Conservation (phyloP, 352 stramenopile species). For the Blastocystis sp. region DNA sequence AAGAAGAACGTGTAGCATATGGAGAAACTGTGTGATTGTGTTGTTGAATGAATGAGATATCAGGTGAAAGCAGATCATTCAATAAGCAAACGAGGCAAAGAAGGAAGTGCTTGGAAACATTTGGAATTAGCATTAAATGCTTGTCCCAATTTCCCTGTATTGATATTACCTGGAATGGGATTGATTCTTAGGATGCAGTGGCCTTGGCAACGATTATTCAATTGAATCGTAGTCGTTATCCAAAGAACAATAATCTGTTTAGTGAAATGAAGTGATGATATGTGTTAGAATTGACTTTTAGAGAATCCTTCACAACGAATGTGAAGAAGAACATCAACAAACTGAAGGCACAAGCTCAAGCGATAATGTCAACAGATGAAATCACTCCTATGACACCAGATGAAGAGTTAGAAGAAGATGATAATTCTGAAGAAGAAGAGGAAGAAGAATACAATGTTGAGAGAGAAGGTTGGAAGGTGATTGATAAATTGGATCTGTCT, state of each 20-base stretch:
- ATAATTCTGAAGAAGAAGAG: neutral
- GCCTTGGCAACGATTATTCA: slow-evolving; percentile 1
- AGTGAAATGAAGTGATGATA: neutral
- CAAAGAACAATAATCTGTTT: neutral
- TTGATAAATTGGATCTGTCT: neutral
- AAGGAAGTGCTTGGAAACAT: slow-evolving; percentile 29
- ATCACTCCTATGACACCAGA: too few relatives aligned
- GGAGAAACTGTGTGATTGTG: neutral
- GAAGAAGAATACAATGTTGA: neutral
- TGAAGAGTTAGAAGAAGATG: neutral
- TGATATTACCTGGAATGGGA: neutral
- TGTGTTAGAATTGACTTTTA: neutral
- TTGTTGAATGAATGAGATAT: neutral
- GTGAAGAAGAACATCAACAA: slow-evolving; percentile 31
- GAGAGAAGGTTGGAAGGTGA: neutral
- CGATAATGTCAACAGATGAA: neutral
- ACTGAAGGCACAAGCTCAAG: slow-evolving; percentile 6
- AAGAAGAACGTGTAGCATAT: slow-evolving; percentile 19
- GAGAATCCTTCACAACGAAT: slow-evolving; percentile 10
- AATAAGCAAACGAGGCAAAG: neutral
- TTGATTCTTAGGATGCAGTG: neutral
- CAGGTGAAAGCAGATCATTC: slow-evolving; percentile 14
- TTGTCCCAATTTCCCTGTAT: neutral
- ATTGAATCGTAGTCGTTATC: neutral
- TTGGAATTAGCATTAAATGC: neutral